Percentiles rank a stretch among this genome's conserved stretches.
These are phyloP conservation scores for Hyaloscypha bicolor DNA, from an alignment of 495 filamentous ascomycete species.

Conservation along the genomic window DNA sequence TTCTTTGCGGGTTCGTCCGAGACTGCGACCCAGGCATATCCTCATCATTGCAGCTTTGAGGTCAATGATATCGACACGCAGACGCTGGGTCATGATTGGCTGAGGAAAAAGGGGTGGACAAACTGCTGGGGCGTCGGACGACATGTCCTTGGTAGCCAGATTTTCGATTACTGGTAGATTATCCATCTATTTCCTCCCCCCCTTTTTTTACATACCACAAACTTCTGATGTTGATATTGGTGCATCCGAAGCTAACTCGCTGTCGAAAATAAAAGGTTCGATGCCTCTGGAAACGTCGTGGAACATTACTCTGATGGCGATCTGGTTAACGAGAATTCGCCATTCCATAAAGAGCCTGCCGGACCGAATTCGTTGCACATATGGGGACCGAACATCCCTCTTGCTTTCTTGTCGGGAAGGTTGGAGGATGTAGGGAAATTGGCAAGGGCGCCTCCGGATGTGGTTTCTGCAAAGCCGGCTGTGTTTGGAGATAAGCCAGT, in stretches of 20 bases:
- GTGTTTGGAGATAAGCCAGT: neutral
- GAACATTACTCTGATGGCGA: conserved; percentile 73
- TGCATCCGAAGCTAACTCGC: no score
- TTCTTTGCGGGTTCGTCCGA: no score
- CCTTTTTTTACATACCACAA: neutral
- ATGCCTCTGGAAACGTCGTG: conserved; percentile 54
- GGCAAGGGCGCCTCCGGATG: neutral
- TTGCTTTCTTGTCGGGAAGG: neutral
- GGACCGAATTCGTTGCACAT: conserved; percentile 1
- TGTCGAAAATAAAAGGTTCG: conserved; percentile 29
- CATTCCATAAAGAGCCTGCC: neutral
- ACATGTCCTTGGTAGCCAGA: conserved; percentile 65
- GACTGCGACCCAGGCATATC: no score
- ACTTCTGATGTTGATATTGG: no score
- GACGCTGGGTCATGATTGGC: conserved; percentile 71
- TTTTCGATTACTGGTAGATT: conserved; percentile 69
- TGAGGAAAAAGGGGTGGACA: conserved; percentile 61
- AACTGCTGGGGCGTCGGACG: conserved; percentile 73
- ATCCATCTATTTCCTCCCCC: neutral
- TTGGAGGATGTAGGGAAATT: neutral
- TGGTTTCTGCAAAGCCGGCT: neutral
- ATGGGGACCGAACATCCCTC: conserved; percentile 19
- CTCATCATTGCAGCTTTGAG: conserved; percentile 74
- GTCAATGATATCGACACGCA: conserved; percentile 76
- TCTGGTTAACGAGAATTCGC: conserved; percentile 58